A percentile compares a stretch with the other conserved stretches of the same genome.
These are phyloP conservation scores for Dactylonectria estremocensis DNA, from an alignment of 2,329 filamentous ascomycete species.

Conservation along the genomic window DNA sequence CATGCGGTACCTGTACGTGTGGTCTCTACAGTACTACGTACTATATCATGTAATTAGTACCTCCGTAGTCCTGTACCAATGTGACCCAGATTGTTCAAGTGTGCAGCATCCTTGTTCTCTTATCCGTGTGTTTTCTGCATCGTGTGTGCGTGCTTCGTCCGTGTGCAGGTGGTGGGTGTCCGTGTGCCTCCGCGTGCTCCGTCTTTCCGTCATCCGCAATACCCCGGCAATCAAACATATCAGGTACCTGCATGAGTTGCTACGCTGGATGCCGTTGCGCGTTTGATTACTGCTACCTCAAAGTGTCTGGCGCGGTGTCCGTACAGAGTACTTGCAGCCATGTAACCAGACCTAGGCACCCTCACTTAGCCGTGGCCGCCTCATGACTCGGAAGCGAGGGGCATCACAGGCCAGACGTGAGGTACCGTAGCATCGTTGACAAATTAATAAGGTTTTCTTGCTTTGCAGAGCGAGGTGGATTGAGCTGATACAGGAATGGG, in stretches of 20 bases:
- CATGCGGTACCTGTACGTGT: neutral
- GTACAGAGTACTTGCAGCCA: neutral
- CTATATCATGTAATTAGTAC: no score
- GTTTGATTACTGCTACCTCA: conserved; percentile 7
- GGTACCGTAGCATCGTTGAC: neutral
- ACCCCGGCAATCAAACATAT: conserved; percentile 21
- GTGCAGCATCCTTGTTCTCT: no score
- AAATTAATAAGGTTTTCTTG: neutral
- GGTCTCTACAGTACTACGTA: no score
- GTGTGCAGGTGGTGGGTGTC: neutral
- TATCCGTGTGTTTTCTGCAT: neutral
- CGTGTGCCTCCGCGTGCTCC: conserved; percentile 6
- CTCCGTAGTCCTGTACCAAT: no score
- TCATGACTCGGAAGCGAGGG: neutral
- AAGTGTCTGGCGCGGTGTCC: neutral
- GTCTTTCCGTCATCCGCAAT: conserved; percentile 18
- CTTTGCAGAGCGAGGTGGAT: neutral
- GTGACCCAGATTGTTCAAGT: no score
- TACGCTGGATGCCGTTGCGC: conserved; percentile 25
- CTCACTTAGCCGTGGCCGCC: neutral
- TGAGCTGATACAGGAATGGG: neutral
- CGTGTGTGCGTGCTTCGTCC: neutral
- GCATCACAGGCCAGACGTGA: neutral
- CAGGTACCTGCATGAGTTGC: conserved; percentile 34
- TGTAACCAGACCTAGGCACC: neutral